A percentile compares a stretch with the other conserved stretches of the same genome.
Conservation (phyloP, 2,329 filamentous ascomycete genomes). For the Pyricularia pennisetigena region DNA sequence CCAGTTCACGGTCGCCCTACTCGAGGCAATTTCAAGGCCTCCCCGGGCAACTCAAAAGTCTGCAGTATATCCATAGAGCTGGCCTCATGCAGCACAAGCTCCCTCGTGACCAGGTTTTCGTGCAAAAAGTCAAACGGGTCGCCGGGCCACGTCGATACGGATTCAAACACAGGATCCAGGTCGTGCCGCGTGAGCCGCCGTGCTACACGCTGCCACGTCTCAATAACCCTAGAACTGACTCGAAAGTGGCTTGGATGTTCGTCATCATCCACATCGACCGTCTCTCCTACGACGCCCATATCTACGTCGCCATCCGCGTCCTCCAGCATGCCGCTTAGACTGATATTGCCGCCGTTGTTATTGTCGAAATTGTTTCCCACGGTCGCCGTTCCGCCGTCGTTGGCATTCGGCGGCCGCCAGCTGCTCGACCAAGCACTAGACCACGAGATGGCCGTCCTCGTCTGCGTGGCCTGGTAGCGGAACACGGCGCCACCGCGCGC, state of each 20-base stretch:
- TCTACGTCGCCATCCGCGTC: background rate
- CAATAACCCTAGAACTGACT: background rate
- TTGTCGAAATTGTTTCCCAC: background rate
- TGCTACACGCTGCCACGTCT: constrained; percentile 4
- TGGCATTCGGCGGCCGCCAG: background rate
- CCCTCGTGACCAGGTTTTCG: constrained; percentile 2
- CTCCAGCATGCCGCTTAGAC: too few species aligned
- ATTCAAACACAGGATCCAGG: constrained; percentile 1
- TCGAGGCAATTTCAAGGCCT: background rate
- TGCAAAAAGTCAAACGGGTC: constrained; percentile 2
- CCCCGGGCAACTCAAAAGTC: background rate
- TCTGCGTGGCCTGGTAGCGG: constrained; percentile 13
- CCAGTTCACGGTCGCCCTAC: background rate
- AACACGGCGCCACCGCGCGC: constrained; percentile 15
- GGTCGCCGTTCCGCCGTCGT: background rate
- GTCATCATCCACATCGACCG: background rate
- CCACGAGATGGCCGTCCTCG: constrained; percentile 10
- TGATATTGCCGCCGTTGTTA: background rate
- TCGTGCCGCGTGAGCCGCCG: constrained; percentile 3
- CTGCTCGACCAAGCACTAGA: constrained; percentile 8
- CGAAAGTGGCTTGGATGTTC: constrained; percentile 4
- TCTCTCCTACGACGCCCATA: background rate
- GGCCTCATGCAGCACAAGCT: constrained; percentile 1
- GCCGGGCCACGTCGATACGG: background rate
- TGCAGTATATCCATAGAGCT: constrained; percentile 3